Evolutionary conservation across 768 basidiomycete species (phyloP).

Genomic region (Termitomyces bulborhizus): DNA sequence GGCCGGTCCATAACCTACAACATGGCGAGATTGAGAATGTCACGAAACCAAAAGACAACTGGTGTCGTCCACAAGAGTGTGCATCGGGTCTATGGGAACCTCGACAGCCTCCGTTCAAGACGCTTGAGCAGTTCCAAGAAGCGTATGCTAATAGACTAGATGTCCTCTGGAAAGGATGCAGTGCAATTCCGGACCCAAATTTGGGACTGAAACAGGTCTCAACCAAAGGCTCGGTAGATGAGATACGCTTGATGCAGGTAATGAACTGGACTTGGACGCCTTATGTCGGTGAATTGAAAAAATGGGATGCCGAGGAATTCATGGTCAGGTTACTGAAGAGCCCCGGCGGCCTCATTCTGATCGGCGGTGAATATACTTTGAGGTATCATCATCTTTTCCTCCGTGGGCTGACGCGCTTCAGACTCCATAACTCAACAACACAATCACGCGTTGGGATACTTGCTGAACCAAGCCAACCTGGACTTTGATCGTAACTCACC

Average conservation of each 20-base stretch:
- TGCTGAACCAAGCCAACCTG: slow-evolving; percentile 18
- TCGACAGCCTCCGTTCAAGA: slow-evolving; percentile 17
- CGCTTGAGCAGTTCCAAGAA: slow-evolving; percentile 17
- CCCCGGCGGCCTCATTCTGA: slow-evolving; percentile 22
- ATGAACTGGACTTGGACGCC: slow-evolving; percentile 27
- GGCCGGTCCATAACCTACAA: slow-evolving; percentile 1
- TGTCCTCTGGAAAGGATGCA: slow-evolving; percentile 22
- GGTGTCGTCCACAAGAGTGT: slow-evolving; percentile 19
- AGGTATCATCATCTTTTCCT: neutral
- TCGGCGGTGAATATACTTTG: slow-evolving; percentile 18
- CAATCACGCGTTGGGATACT: slow-evolving; percentile 18
- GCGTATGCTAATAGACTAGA: slow-evolving; percentile 19
- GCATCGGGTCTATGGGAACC: slow-evolving; percentile 20
- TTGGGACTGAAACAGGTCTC: slow-evolving; percentile 5
- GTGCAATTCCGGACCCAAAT: slow-evolving; percentile 10
- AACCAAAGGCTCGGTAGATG: slow-evolving; percentile 16
- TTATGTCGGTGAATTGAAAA: slow-evolving; percentile 15
- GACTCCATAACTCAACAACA: slow-evolving; percentile 22
- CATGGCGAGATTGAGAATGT: slow-evolving; percentile 2
- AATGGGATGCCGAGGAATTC: slow-evolving; percentile 24
- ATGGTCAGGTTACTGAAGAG: slow-evolving; percentile 21
- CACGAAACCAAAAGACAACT: slow-evolving; percentile 7
- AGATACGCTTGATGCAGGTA: slow-evolving; percentile 21
- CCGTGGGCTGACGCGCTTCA: neutral
- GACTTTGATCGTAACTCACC: slow-evolving; percentile 17